Evolutionary conservation across 2,329 filamentous ascomycete genomes (phyloP).

Genomic region (Arthrobotrys entomopaga): DNA sequence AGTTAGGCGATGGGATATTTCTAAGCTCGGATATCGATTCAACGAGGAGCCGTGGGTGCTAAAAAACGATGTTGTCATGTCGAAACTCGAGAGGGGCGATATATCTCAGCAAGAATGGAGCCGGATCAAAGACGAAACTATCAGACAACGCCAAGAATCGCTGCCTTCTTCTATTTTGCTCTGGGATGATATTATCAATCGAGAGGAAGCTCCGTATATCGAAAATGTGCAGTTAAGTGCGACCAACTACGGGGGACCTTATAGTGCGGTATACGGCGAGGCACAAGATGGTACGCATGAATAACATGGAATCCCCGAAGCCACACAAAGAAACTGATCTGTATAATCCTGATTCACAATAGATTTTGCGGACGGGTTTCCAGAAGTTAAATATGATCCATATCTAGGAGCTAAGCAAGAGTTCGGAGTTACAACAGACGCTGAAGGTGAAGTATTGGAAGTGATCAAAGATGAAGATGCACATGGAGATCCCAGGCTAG

Average conservation of each 20-base stretch:
- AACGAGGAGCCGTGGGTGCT: slow-evolving; percentile 10
- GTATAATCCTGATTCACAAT: too few species aligned
- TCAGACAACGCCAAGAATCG: neutral
- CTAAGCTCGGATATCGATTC: slow-evolving; percentile 4
- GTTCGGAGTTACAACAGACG: neutral
- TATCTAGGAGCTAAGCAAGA: neutral
- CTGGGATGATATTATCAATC: slow-evolving; percentile 7
- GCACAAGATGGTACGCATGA: too few species aligned
- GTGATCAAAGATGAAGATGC: neutral
- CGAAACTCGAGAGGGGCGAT: slow-evolving; percentile 3
- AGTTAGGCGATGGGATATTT: slow-evolving; percentile 20
- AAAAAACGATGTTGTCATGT: slow-evolving; percentile 20
- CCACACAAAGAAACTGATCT: too few species aligned
- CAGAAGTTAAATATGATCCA: too few species aligned
- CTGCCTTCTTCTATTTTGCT: neutral
- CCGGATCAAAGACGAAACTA: neutral
- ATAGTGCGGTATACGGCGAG: too few species aligned
- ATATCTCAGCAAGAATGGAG: neutral
- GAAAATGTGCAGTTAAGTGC: too few species aligned
- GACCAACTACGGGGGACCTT: too few species aligned
- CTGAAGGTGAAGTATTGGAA: neutral
- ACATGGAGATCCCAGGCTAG: neutral
- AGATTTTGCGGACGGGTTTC: too few species aligned
- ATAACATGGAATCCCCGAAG: too few species aligned
- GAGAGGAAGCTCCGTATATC: neutral